Percentiles rank a stretch among this genome's conserved stretches.
These are phyloP conservation scores for Hypoxylon rubiginosum DNA, from an alignment of 2,329 filamentous ascomycete genomes.

Conservation along the genomic window DNA sequence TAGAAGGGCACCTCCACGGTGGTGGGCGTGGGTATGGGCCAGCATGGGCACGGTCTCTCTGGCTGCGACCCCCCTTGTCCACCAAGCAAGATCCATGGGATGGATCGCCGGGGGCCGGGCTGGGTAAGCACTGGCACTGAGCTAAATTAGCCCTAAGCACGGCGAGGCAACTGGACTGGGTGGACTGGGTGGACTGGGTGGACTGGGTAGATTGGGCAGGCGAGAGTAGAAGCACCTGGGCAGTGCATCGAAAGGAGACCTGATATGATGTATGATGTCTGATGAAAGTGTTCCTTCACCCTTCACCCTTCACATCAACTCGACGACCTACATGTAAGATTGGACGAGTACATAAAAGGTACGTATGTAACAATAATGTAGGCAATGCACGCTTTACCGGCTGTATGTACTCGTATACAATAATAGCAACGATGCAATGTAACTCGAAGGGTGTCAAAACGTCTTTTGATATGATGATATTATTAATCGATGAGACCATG, in stretches of 20 bases:
- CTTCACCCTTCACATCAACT: not conserved
- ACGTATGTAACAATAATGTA: not conserved
- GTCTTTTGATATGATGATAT: constrained; percentile 33
- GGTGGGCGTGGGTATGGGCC: not conserved
- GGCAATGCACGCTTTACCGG: not conserved
- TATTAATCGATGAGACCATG: constrained; percentile 41
- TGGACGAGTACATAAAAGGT: constrained; percentile 4
- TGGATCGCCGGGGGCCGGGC: constrained; percentile 34
- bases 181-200: constrained; percentile 13
- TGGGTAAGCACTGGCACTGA: constrained; percentile 3
- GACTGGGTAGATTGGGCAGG: constrained; percentile 13
- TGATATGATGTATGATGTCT: too few relatives aligned
- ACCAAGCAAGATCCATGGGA: constrained; percentile 20
- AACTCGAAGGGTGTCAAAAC: constrained; percentile 40
- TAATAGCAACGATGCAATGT: constrained; percentile 42
- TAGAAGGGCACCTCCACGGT: constrained; percentile 23
- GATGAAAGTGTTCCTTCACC: constrained; percentile 14
- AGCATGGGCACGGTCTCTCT: constrained; percentile 6
- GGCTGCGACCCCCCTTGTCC: constrained; percentile 34
- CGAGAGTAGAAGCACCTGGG: constrained; percentile 3
- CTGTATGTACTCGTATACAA: constrained; percentile 32
- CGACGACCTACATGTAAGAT: constrained; percentile 8
- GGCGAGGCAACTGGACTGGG: not conserved
- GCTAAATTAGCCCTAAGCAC: not conserved
- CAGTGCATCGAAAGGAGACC: constrained; percentile 16